These are phyloP conservation scores for Solanum dulcamara DNA, from an alignment of 257 asterid genomes.

Conservation along the genomic window DNA sequence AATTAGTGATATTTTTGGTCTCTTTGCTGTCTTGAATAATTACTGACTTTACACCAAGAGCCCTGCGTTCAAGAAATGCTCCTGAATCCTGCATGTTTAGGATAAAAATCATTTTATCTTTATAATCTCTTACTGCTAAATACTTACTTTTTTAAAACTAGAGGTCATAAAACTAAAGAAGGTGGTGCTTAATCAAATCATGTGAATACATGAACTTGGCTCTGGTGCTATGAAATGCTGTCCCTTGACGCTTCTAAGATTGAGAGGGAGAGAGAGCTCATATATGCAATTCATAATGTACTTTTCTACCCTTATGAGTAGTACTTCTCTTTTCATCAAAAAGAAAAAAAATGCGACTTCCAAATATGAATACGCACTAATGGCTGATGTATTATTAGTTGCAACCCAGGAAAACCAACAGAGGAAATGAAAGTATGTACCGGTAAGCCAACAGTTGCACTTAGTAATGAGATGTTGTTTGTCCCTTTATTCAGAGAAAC, in stretches of 20 bases:
- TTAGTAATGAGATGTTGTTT: conserved; percentile 60
- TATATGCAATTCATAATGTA: neutral
- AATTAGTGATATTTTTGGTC: conserved; percentile 15
- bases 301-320: neutral
- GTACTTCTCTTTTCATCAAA: neutral
- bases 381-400: neutral
- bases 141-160: neutral
- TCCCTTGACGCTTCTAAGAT: neutral
- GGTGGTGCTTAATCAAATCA: neutral
- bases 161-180: neutral
- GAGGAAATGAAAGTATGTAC: conserved; percentile 18
- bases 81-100: conserved; percentile 62
- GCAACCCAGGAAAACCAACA: neutral
- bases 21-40: conserved; percentile 21
- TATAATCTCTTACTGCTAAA: neutral
- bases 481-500: conserved; percentile 30
- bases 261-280: neutral
- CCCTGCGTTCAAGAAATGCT: conserved; percentile 52
- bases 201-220: neutral
- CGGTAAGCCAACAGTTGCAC: conserved; percentile 73
- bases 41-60: conserved; percentile 38
- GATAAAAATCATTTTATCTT: neutral
- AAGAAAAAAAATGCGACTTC: neutral
- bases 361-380: neutral
- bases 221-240: neutral